Percentiles rank a stretch among this genome's conserved stretches.
These are phyloP conservation scores for Phytophthora ohioensis DNA, from an alignment of 352 stramenopile species.

Conservation along the genomic window DNA sequence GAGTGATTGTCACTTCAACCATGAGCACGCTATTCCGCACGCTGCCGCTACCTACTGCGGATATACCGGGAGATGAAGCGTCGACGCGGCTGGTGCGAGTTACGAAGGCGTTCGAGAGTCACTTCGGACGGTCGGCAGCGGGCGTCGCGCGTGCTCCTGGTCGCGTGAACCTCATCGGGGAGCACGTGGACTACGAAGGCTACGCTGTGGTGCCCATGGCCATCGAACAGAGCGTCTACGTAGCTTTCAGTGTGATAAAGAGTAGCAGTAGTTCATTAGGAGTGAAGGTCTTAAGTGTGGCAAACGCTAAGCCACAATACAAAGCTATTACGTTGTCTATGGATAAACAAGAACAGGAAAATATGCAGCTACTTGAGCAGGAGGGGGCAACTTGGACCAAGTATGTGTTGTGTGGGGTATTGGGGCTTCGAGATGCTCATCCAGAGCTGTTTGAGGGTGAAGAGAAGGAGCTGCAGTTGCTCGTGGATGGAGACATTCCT, in stretches of 20 bases:
- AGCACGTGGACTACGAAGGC: conserved; percentile 91
- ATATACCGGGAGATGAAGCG: conserved; percentile 1
- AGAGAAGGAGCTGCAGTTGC: conserved; percentile 40
- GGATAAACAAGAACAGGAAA: conserved; percentile 9
- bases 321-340: conserved; percentile 21
- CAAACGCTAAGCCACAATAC: conserved; percentile 39
- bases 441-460: conserved; percentile 23
- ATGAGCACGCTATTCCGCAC: conserved; percentile 30
- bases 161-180: conserved; percentile 89
- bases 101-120: conserved; percentile 34
- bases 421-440: conserved; percentile 31
- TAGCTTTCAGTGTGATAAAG: conserved; percentile 48
- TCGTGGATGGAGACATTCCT: conserved; percentile 79
- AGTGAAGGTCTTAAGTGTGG: conserved; percentile 21
- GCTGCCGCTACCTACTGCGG: conserved; percentile 14
- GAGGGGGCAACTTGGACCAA: conserved; percentile 39
- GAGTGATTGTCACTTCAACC: conserved; percentile 41
- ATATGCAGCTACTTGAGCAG: conserved; percentile 11
- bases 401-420: conserved; percentile 50
- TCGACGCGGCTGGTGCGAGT: conserved; percentile 21
- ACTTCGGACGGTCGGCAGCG: conserved; percentile 37
- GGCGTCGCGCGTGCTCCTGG: conserved; percentile 70
- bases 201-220: conserved; percentile 89
- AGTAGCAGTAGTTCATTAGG: neutral
- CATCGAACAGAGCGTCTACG: conserved; percentile 63